phyloP scores from a whole-genome alignment of 2,329 filamentous ascomycete species.

The Aspergillus jensenii region DNA sequence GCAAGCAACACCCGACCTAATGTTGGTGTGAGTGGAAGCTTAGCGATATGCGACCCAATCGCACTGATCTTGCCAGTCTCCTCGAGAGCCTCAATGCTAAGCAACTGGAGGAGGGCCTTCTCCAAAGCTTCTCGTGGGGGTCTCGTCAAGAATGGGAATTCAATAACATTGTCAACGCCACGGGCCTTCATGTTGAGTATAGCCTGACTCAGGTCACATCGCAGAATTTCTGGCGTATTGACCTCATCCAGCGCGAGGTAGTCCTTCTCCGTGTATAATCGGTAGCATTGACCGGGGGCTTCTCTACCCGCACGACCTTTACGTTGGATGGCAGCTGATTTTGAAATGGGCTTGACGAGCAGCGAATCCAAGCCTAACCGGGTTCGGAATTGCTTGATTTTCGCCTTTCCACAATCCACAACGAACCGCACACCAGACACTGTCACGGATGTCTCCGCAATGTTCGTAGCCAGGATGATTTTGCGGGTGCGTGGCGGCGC shows the following conservation, averaged over 20 bases:
- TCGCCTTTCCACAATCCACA: constrained; percentile 89
- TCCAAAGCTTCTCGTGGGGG: constrained; percentile 76
- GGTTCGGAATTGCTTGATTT: constrained; percentile 86
- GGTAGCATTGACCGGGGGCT: constrained; percentile 82
- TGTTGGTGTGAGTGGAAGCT: constrained; percentile 77
- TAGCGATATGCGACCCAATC: constrained; percentile 73
- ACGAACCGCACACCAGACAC: constrained; percentile 91
- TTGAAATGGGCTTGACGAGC: constrained; percentile 84
- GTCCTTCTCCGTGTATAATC: constrained; percentile 79
- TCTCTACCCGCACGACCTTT: constrained; percentile 92
- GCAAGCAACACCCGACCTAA: constrained; percentile 81
- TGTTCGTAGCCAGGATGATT: constrained; percentile 90
- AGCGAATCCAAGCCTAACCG: constrained; percentile 86
- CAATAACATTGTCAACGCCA: constrained; percentile 75
- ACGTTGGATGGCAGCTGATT: constrained; percentile 88
- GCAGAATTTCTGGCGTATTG: constrained; percentile 83
- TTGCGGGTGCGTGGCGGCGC: constrained; percentile 75
- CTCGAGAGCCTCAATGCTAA: constrained; percentile 73
- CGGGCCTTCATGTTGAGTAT: constrained; percentile 91
- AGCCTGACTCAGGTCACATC: constrained; percentile 83
- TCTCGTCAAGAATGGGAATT: constrained; percentile 81
- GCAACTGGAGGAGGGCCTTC: constrained; percentile 77
- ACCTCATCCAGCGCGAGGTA: constrained; percentile 70
- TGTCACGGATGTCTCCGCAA: constrained; percentile 97
- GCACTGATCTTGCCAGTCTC: constrained; percentile 72